Evolutionary conservation across 2,329 filamentous ascomycete genomes (phyloP).

Genomic region (Fusarium sp.): DNA sequence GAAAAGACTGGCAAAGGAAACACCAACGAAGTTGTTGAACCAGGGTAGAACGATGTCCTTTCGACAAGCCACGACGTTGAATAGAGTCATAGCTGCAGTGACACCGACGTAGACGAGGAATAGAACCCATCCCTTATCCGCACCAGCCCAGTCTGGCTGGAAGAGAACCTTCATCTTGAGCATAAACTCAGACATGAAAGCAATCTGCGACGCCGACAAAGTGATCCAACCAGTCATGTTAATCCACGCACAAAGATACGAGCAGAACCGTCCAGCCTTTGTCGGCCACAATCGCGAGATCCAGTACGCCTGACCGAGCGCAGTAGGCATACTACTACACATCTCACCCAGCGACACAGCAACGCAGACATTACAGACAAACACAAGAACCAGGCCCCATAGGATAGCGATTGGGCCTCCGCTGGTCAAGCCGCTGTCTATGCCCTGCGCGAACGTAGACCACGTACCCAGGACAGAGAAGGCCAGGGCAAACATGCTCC

Average conservation of each 20-base stretch:
- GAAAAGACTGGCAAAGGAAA: conserved; percentile 63
- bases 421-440: conserved; percentile 60
- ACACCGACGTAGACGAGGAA: conserved; percentile 65
- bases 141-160: conserved; percentile 56
- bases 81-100: conserved; percentile 56
- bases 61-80: conserved; percentile 64
- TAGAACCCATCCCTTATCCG: conserved; percentile 60
- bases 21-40: conserved; percentile 66
- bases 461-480: conserved; percentile 68
- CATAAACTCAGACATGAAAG: conserved; percentile 68
- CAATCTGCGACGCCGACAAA: conserved; percentile 63
- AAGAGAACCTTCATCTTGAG: conserved; percentile 67
- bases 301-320: conserved; percentile 69
- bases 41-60: conserved; percentile 51
- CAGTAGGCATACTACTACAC: conserved; percentile 67
- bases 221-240: conserved; percentile 70
- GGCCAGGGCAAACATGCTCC: conserved; percentile 67
- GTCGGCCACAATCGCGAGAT: conserved; percentile 50
- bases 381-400: conserved; percentile 65
- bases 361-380: conserved; percentile 62
- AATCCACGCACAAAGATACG: conserved; percentile 69
- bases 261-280: conserved; percentile 57
- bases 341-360: conserved; percentile 66
- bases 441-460: conserved; percentile 63
- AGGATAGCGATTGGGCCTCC: conserved; percentile 64